Conservation (phyloP, 2,329 filamentous ascomycete species). For the Sporothrix pseudoabietina region DNA sequence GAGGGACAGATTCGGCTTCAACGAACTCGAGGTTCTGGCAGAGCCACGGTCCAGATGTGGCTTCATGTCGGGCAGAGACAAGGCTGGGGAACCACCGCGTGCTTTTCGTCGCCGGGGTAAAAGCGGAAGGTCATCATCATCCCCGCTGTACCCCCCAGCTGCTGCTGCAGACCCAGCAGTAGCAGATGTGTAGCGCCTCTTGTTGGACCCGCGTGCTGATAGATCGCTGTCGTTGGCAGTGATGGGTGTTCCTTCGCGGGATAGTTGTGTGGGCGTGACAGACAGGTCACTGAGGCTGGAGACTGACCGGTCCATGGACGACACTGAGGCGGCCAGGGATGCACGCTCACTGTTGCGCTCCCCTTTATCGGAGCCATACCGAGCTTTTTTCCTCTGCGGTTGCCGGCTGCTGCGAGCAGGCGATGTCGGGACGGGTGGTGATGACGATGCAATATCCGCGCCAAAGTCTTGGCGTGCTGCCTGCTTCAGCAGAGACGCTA, state of each 20-base stretch:
- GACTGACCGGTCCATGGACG: constrained; percentile 34
- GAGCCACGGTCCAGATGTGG: not conserved
- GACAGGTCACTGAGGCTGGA: constrained; percentile 48
- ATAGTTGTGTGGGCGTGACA: constrained; percentile 42
- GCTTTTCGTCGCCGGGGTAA: constrained; percentile 18
- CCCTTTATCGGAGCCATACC: not conserved
- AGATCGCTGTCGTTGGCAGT: constrained; percentile 32
- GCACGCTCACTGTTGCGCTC: not conserved
- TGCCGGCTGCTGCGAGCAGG: not conserved
- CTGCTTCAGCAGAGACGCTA: constrained; percentile 6
- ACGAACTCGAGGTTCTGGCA: not conserved
- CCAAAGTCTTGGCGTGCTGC: not conserved
- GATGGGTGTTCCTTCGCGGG: constrained; percentile 29
- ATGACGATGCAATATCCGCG: constrained; percentile 13
- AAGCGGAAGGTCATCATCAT: constrained; percentile 9
- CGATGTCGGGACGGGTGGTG: constrained; percentile 19
- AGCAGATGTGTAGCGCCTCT: not conserved
- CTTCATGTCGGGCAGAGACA: constrained; percentile 5
- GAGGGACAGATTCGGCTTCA: constrained; percentile 24
- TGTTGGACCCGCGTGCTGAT: constrained; percentile 21
- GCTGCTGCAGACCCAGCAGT: not conserved
- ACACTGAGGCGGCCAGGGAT: constrained; percentile 23
- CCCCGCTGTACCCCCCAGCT: not conserved
- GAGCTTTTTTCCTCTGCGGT: not conserved
- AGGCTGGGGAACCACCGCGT: not conserved